phyloP scores from a whole-genome alignment of 352 stramenopile genomes.

The Peronosclerospora sorghi region DNA sequence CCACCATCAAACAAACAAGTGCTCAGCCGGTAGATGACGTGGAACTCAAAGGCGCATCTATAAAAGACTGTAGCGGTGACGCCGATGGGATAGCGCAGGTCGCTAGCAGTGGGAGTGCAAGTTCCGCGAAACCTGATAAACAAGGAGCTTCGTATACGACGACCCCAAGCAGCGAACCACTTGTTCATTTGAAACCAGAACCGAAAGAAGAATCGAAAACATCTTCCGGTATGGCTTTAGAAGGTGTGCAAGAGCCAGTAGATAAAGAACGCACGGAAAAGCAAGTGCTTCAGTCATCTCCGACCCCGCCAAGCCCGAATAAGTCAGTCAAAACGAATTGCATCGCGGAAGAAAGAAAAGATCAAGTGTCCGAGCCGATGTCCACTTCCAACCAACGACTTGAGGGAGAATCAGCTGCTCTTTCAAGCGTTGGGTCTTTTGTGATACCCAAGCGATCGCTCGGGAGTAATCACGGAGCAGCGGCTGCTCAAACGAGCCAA shows the following conservation, averaged over 20 bases:
- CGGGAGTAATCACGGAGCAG: slow-evolving; percentile 2
- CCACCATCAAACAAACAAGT: too few relatives aligned
- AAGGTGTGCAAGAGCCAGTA: too few relatives aligned
- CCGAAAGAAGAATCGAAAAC: background rate
- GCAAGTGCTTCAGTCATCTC: background rate
- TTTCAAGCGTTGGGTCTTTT: slow-evolving; percentile 8
- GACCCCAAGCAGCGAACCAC: background rate
- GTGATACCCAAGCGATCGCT: slow-evolving; percentile 19
- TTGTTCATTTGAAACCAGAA: background rate
- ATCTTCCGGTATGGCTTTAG: background rate
- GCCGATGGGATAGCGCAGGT: background rate
- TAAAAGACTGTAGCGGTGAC: background rate
- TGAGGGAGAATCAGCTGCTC: background rate
- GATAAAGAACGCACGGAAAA: background rate
- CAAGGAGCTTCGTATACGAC: background rate
- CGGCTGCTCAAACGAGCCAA: background rate
- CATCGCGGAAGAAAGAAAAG: background rate
- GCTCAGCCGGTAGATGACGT: background rate
- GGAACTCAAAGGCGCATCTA: background rate
- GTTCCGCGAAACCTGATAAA: background rate
- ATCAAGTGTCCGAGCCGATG: slow-evolving; percentile 4
- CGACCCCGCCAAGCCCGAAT: background rate
- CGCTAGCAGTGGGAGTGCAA: background rate
- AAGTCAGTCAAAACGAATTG: slow-evolving; percentile 5
- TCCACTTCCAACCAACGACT: slow-evolving; percentile 10